Evolutionary conservation across 2,329 filamentous ascomycete genomes (phyloP), one percentile per base, ranked within the genome.

Genomic region (Stenocarpella maydis): DNA sequence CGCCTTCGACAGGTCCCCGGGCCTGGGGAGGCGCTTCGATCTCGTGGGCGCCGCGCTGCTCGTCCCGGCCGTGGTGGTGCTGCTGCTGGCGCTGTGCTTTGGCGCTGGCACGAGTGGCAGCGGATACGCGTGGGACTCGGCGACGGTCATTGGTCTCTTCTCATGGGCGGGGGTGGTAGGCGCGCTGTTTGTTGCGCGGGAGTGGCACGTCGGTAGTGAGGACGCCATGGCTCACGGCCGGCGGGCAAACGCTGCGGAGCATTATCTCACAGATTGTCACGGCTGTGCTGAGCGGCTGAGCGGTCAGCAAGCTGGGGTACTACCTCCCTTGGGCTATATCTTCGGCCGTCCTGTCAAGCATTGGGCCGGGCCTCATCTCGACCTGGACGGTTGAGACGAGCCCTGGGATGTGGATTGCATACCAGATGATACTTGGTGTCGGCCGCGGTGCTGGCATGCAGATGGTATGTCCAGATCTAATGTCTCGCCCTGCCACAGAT

Each of bases 61-160:
- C 19, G 76, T 80, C 71, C 70, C 74, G 73, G 39, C 74, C 74
- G 45, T 75, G 73, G 37, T 80, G 68, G n/a, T 74, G 78, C 24
- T 78, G 4, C 72, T 80, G n/a, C 73, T 79, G 17, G 79, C 78
- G 9, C 69, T 80, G 14, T 75, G 80, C 66, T 79, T 75, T 65
- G 79, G 78, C 21, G 79, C 78, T 21, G 77, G 78, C 26, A 72
- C 71, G n/a, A 79, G 78, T 21, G 77, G 78, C 26, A 72, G 71
- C 9, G 71, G 74, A 4, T 76, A 78, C 43, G 26, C 74, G 0
- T 80, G 78, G 79, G 69, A 67, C 19, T 72, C 71, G 26, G 74
- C 72, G n/a, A 75, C 74, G 54, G 75, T 79, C 60, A 75, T 80
- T 49, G 77, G 73, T 15, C 73, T 80, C 10, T 74, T 81, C 31